Base-by-base conservation (phyloP, 345 rosid genomes). In the Psidium friedrichsthalianum region DNA sequence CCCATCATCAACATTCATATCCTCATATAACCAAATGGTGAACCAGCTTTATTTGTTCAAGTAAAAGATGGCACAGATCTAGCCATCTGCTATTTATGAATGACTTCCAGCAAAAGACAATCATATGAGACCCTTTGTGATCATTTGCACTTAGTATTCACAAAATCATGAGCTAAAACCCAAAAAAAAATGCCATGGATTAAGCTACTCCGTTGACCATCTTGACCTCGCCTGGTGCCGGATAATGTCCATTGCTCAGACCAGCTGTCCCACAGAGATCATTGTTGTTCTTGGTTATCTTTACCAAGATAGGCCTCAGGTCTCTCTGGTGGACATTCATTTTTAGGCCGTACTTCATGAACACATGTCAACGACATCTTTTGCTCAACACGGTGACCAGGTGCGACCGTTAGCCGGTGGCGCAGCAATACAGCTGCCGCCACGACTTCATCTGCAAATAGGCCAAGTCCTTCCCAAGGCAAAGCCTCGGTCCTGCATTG, bases 341-440 rank as follows among this genome's bases (percentile, higher is more conserved):
- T 86, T 74, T 69, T 11, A 90, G 86, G 3, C 93, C 94, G 76
- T 90, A 81, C 90, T 92, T 92, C 92, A 92, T 89, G 42, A 92
- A 92, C 85, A 92, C n/a, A 82, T 5, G 94, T 92, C 88, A 90
- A 82, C 9, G 94, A 92, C 92, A 92, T 92, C 80, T 92, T 92
- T 57, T 92, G 92, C 91, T 90, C 94, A 78, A 92, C 92, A 1
- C 61, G 61, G 85, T 92, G 94, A 40, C 94, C 91, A 12, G 88
- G 85, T 10, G 58, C 91, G 56, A 90, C 90, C 74, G 84, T 51
- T 55, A 92, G 85, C 80, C 90, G 88, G 91, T 92, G 92, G 27
- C 89, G 90, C 56, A 90, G 83, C 76, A 92, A 36, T 21, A 89
- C 88, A 2, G 91, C 92, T 2, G 93, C 89, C 24, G 84, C 91